Evolutionary conservation across 352 stramenopile species (phyloP), one percentile per base, ranked within the genome.

Genomic region (Globisporangium abappressorium): DNA sequence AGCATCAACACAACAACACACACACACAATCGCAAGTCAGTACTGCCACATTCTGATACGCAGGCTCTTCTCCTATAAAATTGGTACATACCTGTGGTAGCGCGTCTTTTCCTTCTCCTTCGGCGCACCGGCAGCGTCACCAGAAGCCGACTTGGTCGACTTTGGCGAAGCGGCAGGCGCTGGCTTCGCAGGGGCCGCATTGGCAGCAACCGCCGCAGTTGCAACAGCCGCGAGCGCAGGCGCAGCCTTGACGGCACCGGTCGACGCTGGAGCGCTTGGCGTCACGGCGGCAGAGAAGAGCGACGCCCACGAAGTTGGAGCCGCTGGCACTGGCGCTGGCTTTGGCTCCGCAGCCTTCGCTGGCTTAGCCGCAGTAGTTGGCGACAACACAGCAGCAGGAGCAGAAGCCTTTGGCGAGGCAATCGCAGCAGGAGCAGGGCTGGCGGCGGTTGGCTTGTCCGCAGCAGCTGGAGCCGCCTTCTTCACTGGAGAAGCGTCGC

Each of bases 91-190:
- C 72, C 72, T 85, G 55, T 71, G 80, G 71, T 82, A 80, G 62
- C 76, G 69, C 24, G 76, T 34, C 69, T 80, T 82, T 70, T 85
- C 85, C 77, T 91, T 82, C 69, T 85, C 85, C 79, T 91, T 92
- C 1, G 76, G 70, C 26, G 68, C 41, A 9, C 74, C 56, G 53
- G 76, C 41, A 36, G 74, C 61, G 30, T 70, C 57, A 47, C 71
- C 66, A 38, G 81, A 70, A 14, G 62, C 7, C 2, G 75, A 36
- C n/a, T 69, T 57, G 8, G 58, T 12, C 4, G 73, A 26, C 62
- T 72, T 74, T 30, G 70, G 62, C 3, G 70, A 66, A 28, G 72
- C 38, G 0, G 49, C 66, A 14, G 73, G 49, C 22, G 66, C 26
- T 43, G 34, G 33, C 64, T 76, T 73, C 18, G 58, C 58, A 55